Conservation (phyloP, 2,329 filamentous ascomycete genomes). For the Ceratocystis destructans region DNA sequence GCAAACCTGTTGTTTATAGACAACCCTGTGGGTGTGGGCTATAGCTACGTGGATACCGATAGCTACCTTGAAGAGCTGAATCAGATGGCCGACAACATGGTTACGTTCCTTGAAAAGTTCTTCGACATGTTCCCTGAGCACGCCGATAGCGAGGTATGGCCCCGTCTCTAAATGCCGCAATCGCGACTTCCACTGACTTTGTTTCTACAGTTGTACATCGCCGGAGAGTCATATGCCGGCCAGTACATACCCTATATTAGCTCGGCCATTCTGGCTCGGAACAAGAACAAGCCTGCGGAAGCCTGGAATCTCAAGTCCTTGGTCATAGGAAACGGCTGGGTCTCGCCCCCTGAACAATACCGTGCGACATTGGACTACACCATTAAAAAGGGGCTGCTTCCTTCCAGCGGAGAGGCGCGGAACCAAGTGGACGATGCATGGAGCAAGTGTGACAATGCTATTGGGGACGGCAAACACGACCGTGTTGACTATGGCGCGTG, state of each 20-base stretch:
- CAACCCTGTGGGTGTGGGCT: constrained; percentile 91
- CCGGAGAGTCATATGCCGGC: constrained; percentile 86
- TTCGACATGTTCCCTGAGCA: constrained; percentile 86
- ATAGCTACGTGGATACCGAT: constrained; percentile 86
- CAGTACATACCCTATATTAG: constrained; percentile 97
- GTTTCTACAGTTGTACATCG: constrained; percentile 62
- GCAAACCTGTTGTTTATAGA: constrained; percentile 94
- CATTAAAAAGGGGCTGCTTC: constrained; percentile 41
- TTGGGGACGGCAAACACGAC: constrained; percentile 33
- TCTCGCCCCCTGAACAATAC: constrained; percentile 82
- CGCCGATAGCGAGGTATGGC: constrained; percentile 71
- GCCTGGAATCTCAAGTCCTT: constrained; percentile 71
- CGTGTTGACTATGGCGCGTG: constrained; percentile 57
- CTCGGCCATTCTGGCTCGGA: constrained; percentile 77
- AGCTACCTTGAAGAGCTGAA: constrained; percentile 73
- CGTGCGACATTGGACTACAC: constrained; percentile 71
- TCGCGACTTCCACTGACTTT: not conserved
- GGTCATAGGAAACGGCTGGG: constrained; percentile 96
- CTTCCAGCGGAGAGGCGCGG: constrained; percentile 42
- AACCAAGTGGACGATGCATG: constrained; percentile 52
- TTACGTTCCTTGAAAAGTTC: constrained; percentile 82
- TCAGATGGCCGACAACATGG: constrained; percentile 79
- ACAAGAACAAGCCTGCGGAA: constrained; percentile 42
- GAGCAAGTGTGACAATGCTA: constrained; percentile 51
- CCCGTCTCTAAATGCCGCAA: not conserved